Evolutionary conservation across 164 flowering plant genomes (phyloP), one percentile per base, ranked within the genome.

Genomic region (Aristolochia contorta): DNA sequence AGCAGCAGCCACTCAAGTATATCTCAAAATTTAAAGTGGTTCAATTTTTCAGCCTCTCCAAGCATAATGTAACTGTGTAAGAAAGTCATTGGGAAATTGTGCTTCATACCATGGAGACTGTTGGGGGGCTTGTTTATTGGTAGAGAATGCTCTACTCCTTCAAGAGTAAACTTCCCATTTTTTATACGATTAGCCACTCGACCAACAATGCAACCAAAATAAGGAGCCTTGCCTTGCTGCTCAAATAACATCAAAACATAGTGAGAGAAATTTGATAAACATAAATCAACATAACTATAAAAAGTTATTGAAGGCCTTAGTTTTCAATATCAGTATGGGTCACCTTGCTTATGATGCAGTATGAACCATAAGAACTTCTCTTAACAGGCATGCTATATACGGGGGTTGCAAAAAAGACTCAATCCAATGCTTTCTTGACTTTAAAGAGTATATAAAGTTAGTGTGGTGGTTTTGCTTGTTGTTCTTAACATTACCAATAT

Each of bases 181-280:
- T 81, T 89, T 69, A 92, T 89, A 66, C 98, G 72, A 71, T 92
- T 92, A 14, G 98, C 98, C 2, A 92, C 96, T 19, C 93, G 79
- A 9, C 96, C 96, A 16, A 89, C 92, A 65, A 89, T 82, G 76
- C 82, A 73, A 16, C 84, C 86, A 70, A 78, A 82, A 64, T 67
- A 82, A 30, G 78, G 80, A 9, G 79, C 53, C 20, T 51, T 59
- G 19, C 84, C 81, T 62, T 77, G 69, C 86, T 80, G 74, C 67
- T 53, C 59, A 64, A 59, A 62, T 21, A 16, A 43, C 30, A 61
- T 19, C 21, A 12, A 37, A 43, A 45, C 6, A 48, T 20, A 20
- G 18, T 19, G 16, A 49, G 48, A 65, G n/a, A 25, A 58, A 41
- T 2, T 58, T 20, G 21, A 18, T 49, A 16, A 2, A 20, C 19